Evolutionary conservation across 148 eudicot species (phyloP).

Genomic region (Simmondsia chinensis): DNA sequence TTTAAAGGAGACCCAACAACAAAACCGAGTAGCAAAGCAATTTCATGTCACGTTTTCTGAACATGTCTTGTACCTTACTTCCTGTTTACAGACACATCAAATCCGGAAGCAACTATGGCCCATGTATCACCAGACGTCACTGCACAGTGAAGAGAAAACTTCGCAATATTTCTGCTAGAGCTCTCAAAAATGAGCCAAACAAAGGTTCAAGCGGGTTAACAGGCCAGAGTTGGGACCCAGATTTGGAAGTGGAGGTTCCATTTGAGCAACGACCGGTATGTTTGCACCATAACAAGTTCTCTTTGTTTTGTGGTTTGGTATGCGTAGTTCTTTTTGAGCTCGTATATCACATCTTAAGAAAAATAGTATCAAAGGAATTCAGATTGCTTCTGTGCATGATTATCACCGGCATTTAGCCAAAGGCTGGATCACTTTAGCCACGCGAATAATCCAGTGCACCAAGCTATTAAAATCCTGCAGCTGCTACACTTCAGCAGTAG

Average conservation of each 20-base stretch:
- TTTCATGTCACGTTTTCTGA: too few relatives aligned
- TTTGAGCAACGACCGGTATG: conserved; percentile 95
- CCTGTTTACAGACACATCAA: conserved; percentile 32
- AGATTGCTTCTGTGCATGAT: too few relatives aligned
- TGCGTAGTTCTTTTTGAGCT: too few relatives aligned
- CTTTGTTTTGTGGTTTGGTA: not conserved
- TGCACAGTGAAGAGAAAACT: conserved; percentile 18
- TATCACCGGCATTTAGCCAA: too few relatives aligned
- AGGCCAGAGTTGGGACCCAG: conserved; percentile 89
- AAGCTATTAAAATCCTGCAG: too few relatives aligned
- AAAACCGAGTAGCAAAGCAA: too few relatives aligned
- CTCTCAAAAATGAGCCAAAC: conserved; percentile 64
- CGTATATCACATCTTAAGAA: too few relatives aligned
- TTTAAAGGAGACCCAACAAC: too few relatives aligned
- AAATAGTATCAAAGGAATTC: too few relatives aligned
- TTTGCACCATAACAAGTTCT: not conserved
- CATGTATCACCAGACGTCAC: conserved; percentile 31
- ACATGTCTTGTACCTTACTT: conserved; percentile 44
- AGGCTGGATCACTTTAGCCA: too few relatives aligned
- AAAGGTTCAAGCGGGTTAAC: conserved; percentile 57
- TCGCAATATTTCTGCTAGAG: conserved; percentile 30
- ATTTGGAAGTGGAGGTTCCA: conserved; percentile 85
- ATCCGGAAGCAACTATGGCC: conserved; percentile 19
- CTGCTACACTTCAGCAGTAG: too few relatives aligned
- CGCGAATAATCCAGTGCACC: too few relatives aligned